Base-by-base conservation (phyloP, 2,329 filamentous ascomycete genomes). In the Colletotrichum navitas region DNA sequence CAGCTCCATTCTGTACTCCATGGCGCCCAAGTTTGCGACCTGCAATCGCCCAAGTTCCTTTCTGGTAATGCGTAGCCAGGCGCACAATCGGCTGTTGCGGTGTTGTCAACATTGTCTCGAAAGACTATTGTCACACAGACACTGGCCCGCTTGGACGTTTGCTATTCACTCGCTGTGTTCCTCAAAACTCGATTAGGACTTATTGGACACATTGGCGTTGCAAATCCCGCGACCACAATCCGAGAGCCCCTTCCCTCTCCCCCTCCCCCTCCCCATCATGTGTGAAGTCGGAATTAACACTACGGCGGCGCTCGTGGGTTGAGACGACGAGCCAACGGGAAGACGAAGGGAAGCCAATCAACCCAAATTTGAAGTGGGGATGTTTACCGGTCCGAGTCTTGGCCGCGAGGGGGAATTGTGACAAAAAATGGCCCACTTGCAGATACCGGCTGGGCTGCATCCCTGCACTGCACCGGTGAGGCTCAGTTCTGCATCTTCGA, bases 251-350 rank as follows among this genome's bases (percentile, higher is more conserved):
- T 7, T 39, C 36, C 36, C 2, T 41, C 39, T 10, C 8, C 8
- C 10, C 11, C 18, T 3, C 7, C 47, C 47, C n/a, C 4, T 4
- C 18, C 18, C 1, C 7, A 39, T 26, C 4, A 34, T 39, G 39
- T 39, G 49, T 63, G 36, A 34, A 36, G 61, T 63, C 26, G 18
- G 6, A 54, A 41, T 63, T 54, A 52, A 26, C 61, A 55, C 61
- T 18, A 34, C 24, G 12, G 18, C 21, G 55, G 34, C 49, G 18
- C 36, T 41, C 14, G 61, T 21, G 47, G 21, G 14, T 5, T 12
- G 14, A 26, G 36, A 52, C 47, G 47, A 18, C 47, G 18, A 32
- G 41, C 47, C 32, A 36, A 26, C 32, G n/a, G 34, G 47, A 41
- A 18, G 24, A 54, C 49, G 11, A 43, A 32, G 18, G 36, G 47